Base-by-base conservation (phyloP, 257 asterid species). In the Rauvolfia tetraphylla region DNA sequence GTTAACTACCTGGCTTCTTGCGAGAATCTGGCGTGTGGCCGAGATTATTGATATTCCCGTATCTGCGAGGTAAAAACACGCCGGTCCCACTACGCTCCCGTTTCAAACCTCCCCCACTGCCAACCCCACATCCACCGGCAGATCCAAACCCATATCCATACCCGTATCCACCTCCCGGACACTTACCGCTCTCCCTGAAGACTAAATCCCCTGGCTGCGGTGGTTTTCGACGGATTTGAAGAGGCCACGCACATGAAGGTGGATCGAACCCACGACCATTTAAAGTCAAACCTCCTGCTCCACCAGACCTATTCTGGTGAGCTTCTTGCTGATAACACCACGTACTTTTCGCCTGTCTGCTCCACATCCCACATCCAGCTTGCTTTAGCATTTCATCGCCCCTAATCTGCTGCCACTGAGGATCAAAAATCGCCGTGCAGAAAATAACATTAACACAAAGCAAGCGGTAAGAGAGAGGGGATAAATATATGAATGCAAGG, bases 31-130 rank as follows among this genome's bases (percentile, higher is more conserved):
- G 65, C 56, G 84, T 46, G 65, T 36, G 72, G 74, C 58, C 12
- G 27, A 58, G 61, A 54, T 46, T 39, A 58, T 44, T 72, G 41
- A 63, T 76, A 57, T 56, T 75, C 13, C 73, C 89, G 74, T 88
- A 88, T 65, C 85, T 81, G 75, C 97, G 85, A 2, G 96, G 98
- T 81, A 90, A 68, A 79, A 93, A 93, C 31, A 90, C 96, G 31
- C 98, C 98, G 29, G 98, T 92, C 61, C 98, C 98, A 41, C 87
- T 83, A 68, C 96, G 81, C 34, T 62, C 86, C 44, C 76, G 86
- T 72, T 90, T 89, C 83, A 73, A 12, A 33, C 65, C 76, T 4
- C 46, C 46, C 62, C 44, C 48, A 33, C 62, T 63, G 4, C 25
- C 79, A 58, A 66, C 51, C 2, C 14, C 84, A 49, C 41, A 49